Evolutionary conservation across 306 rosid genomes (phyloP).

Genomic region (Notholithocarpus densiflorus): DNA sequence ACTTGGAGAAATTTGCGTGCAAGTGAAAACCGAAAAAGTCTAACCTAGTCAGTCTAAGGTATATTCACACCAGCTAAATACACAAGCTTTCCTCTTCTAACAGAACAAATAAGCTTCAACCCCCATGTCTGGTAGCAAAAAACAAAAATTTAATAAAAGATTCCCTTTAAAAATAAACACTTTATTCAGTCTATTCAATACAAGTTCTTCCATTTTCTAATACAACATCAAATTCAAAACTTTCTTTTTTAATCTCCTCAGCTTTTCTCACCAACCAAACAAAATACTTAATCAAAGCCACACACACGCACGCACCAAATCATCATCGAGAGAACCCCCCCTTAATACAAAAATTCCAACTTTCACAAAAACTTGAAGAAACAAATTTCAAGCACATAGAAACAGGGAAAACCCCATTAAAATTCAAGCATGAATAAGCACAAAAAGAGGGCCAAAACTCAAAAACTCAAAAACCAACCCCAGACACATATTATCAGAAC

Average conservation of each 20-base stretch:
- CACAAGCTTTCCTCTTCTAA: neutral
- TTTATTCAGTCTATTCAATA: neutral
- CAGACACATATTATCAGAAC: slow-evolving; percentile 5
- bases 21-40: neutral
- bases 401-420: neutral
- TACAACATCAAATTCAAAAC: neutral
- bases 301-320: neutral
- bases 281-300: neutral
- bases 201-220: neutral
- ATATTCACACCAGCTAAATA: neutral
- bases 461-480: too few species aligned
- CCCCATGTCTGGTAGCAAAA: neutral
- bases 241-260: neutral
- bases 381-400: neutral
- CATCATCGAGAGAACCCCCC: slow-evolving; percentile 13
- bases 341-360: neutral
- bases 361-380: neutral
- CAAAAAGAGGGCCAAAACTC: neutral
- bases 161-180: neutral
- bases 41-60: neutral
- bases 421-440: slow-evolving; percentile 22
- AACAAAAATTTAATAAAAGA: neutral
- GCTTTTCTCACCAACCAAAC: slow-evolving; percentile 15
- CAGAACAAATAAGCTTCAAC: neutral
- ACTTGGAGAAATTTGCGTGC: neutral